Evolutionary conservation across 805 yeast species (phyloP), one percentile per base, ranked within the genome.

Genomic region (Nakazawaea wyomingensis): DNA sequence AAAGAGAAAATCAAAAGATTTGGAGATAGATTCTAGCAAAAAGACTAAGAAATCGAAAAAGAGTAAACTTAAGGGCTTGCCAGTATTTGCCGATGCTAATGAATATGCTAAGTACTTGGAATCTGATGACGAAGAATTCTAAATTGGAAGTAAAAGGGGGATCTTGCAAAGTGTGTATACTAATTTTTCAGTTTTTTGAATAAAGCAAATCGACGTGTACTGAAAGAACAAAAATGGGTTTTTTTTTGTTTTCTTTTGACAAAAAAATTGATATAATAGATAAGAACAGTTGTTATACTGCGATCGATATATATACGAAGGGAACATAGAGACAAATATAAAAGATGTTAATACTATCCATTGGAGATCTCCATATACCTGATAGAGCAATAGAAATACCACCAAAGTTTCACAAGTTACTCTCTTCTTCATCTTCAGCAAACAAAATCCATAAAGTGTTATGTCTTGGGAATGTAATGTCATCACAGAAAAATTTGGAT

Each of bases 301-400:
- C 13, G 9, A 26, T 26, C 29, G 29, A 13, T 10, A 13, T 9
- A 33, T 9, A 18, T 18, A 14, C 7, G 29, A 26, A 26, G 11
- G 29, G 29, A 26, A 13, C 9, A 10, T 26, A 26, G 29, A 26
- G 11, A 9, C 29, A 9, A 26, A 10, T 8, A n/a, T n/a, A n/a
- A 36, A 20, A 6, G 33, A 84, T 85, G 93, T 69, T 85, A 35
- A 67, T 83, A 19, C 67, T 91, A 34, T 95, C 95, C 2, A 78
- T 91, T 49, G 96, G 96, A 8, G 98, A 91, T 58, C 71, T 91
- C 2, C 88, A 82, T 60, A 84, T 91, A 26, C 99, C 99, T 1
- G 89, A 87, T 44, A 69, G 96, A 50, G 85, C 91, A 8, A 69
- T 76, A 21, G 90, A 63, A 28, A 55, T 78, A 2, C 84, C 83